Evolutionary conservation across 805 yeast genomes (phyloP), one percentile per base, ranked within the genome.

Genomic region (Zygosaccharomyces lentus): DNA sequence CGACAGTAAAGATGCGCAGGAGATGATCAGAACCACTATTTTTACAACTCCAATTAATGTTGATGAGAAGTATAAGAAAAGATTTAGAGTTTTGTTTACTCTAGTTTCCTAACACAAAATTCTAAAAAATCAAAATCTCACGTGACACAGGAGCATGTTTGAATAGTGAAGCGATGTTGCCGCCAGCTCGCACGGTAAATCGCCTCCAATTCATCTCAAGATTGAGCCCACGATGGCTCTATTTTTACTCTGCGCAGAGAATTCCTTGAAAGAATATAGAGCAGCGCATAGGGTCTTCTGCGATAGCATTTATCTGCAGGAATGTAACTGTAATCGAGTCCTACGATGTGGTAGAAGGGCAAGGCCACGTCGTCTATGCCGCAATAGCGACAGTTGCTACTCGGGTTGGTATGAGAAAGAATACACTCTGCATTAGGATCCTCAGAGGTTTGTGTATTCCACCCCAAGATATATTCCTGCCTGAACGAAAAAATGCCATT

Each of bases 391-490:
- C 34, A 37, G 25, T 16, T 44, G 19, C 23, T 38, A 6, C 35
- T 35, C 6, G 43, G 43, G 12, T 24, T 32, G 10, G 37, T 40
- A 21, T 32, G 31, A 12, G 24, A 19, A 9, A 40, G 43, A 8
- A 40, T 40, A 19, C 40, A 41, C 6, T 32, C 25, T 3, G 37
- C 9, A 12, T 34, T 23, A 16, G 31, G 41, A 26, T 43, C 49
- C 1, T 39, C 43, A 10, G 49, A 43, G 9, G 31, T 15, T 41
- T 58, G 63, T 6, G 52, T 31, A 8, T 49, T 41, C 62, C 64
- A 59, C 6, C 65, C 65, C 2, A 55, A 15, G 16, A 60, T 48
- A 48, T 57, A 59, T 38, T 61, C 66, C 41, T 59, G 64, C 45
- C 65, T 53, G 39, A 59, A 61, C 9, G 64, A 56, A 38, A 48